Evolutionary conservation across 2,329 filamentous ascomycete genomes (phyloP).

Genomic region (Elsinoe necatrix): DNA sequence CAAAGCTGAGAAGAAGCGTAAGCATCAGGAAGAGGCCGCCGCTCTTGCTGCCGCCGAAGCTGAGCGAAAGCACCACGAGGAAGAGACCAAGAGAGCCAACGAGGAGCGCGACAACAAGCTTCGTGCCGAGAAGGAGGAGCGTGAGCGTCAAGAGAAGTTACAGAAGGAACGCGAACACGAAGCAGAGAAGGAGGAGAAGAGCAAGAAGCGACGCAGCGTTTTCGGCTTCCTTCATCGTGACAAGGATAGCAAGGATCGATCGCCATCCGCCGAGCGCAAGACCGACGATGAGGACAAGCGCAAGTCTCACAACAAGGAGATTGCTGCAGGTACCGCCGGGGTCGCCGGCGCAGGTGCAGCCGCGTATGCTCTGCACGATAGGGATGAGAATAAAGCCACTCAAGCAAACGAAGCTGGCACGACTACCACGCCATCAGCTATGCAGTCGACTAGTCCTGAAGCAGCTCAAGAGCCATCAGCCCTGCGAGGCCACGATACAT

Average conservation of each 20-base stretch:
- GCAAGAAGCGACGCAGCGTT: slow-evolving; percentile 16
- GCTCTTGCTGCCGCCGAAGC: slow-evolving; percentile 14
- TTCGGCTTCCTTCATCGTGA: slow-evolving; percentile 15
- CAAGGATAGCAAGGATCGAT: slow-evolving; percentile 12
- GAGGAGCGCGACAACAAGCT: slow-evolving; percentile 12
- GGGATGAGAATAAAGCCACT: slow-evolving; percentile 12
- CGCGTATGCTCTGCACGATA: slow-evolving; percentile 16
- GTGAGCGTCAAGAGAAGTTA: slow-evolving; percentile 5
- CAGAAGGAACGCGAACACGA: slow-evolving; percentile 9
- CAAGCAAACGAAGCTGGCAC: not conserved
- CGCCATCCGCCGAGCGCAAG: slow-evolving; percentile 11
- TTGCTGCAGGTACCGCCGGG: slow-evolving; percentile 14
- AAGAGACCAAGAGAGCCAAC: slow-evolving; percentile 25
- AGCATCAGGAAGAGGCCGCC: slow-evolving; percentile 40
- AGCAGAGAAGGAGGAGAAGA: slow-evolving; percentile 16
- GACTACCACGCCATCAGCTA: slow-evolving; percentile 5
- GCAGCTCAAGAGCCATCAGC: not conserved
- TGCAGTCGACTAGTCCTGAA: not conserved
- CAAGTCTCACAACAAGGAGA: slow-evolving; percentile 15
- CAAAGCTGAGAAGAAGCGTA: slow-evolving; percentile 39
- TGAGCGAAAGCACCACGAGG: slow-evolving; percentile 39
- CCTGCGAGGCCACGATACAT: not conserved
- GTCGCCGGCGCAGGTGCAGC: slow-evolving; percentile 18
- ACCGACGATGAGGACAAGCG: slow-evolving; percentile 14
- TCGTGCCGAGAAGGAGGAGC: slow-evolving; percentile 9